A percentile compares a stretch with the other conserved stretches of the same genome.
Conservation (phyloP, 768 basidiomycete species). For the Agrocybe pediades region DNA sequence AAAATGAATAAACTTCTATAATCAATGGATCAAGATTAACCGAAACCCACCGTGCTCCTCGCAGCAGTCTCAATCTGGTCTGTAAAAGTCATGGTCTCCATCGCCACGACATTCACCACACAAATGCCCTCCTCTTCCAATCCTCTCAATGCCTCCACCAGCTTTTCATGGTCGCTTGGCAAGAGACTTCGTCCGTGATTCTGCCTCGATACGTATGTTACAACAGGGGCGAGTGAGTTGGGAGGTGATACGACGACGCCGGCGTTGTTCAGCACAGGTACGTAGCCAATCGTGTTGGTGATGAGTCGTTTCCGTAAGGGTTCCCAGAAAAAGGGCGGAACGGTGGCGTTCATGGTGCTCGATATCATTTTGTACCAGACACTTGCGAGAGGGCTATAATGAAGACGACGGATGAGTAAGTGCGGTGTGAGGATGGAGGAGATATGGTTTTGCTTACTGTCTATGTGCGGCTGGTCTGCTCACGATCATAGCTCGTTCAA, state of each 20-base stretch:
- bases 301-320: slow-evolving; percentile 30
- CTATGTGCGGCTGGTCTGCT: slow-evolving; percentile 65
- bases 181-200: slow-evolving; percentile 39
- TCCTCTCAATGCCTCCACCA: slow-evolving; percentile 47
- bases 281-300: slow-evolving; percentile 29
- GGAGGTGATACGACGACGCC: slow-evolving; percentile 11
- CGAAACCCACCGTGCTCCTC: slow-evolving; percentile 52
- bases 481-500: slow-evolving; percentile 60
- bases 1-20: neutral
- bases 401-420: neutral
- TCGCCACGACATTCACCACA: slow-evolving; percentile 40
- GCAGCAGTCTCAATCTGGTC: slow-evolving; percentile 65
- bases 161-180: slow-evolving; percentile 46
- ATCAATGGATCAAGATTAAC: neutral
- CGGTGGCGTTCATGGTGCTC: slow-evolving; percentile 32
- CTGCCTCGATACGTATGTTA: slow-evolving; percentile 67
- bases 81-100: slow-evolving; percentile 51
- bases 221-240: slow-evolving; percentile 12
- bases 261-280: slow-evolving; percentile 15
- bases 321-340: slow-evolving; percentile 32
- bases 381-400: slow-evolving; percentile 25
- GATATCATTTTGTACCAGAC: slow-evolving; percentile 36
- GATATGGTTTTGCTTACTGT: slow-evolving; percentile 27
- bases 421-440: too few relatives aligned
- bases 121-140: slow-evolving; percentile 55